Evolutionary conservation across 306 rosid genomes (phyloP), one percentile per base, ranked within the genome.

Genomic region (Geum urbanum): DNA sequence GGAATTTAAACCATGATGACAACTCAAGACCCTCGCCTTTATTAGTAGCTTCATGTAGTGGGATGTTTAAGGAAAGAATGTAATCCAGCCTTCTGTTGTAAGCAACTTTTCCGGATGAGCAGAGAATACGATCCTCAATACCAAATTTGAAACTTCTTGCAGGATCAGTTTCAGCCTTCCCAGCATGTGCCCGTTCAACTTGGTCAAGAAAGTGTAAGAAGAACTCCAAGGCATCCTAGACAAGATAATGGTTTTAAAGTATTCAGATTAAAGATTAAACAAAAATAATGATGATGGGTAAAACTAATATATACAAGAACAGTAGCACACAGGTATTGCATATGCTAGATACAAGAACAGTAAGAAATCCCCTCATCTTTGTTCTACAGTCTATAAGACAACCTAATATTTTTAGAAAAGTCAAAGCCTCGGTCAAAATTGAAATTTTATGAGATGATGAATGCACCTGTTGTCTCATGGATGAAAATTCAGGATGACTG

Each of bases 161-260:
- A 79, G 99, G 96, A 86, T 89, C 91, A 73, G 68, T 76, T 74
- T 84, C 95, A 80, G 80, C 58, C 71, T 81, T 86, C 73, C 83
- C 96, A 69, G 75, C 12, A 85, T 87, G 83, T 76, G 80, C 82
- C 43, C 91, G 85, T 80, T 94, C 99, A 50, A 91, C 97, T 86
- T 94, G 96, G 72, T 91, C 99, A 66, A 94, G 83, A 82, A 91
- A 89, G 81, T 94, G 99, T 35, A 94, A 85, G 89, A 94, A 91
- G 80, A 94, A 94, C 74, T 94, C 99, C 92, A 94, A 84, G 63
- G 99, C 97, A 84, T 94, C 99, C 99, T 94, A 73, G 63, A 73
- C 54, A 74, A 40, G 77, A 56, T 27, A 50, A 72, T 63, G 47
- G 63, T 74, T 51, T 74, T 44, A 37, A 72, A 66, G 70, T 51